These are phyloP conservation scores for Chlamydomonas applanata DNA, from an alignment of 139 green algal genomes.

Conservation along the genomic window DNA sequence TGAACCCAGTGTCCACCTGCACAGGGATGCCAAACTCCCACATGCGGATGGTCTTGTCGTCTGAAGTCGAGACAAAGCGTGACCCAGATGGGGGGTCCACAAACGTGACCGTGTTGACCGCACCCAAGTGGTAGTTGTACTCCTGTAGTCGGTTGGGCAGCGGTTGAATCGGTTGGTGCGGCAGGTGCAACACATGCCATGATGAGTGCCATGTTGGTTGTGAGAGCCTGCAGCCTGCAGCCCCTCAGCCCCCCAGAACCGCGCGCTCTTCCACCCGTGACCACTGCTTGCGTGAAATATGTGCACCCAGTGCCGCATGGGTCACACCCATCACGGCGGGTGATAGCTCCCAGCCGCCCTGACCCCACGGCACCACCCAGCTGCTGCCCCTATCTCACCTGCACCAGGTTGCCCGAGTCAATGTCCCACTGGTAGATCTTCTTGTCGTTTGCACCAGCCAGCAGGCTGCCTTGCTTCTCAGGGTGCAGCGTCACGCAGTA, in stretches of 20 bases:
- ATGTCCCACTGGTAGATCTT: slow-evolving; percentile 95
- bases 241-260: too few species aligned
- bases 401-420: slow-evolving; percentile 78
- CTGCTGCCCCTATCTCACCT: slow-evolving; percentile 36
- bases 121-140: slow-evolving; percentile 96
- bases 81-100: slow-evolving; percentile 77
- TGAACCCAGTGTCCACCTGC: slow-evolving; percentile 43
- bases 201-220: too few species aligned
- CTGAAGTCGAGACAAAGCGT: slow-evolving; percentile 81
- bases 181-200: too few species aligned
- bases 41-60: slow-evolving; percentile 97
- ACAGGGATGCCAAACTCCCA: slow-evolving; percentile 99
- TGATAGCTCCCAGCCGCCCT: not conserved
- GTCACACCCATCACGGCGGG: not conserved
- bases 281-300: too few species aligned
- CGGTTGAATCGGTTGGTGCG: too few species aligned
- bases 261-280: too few species aligned
- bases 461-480: slow-evolving; percentile 89
- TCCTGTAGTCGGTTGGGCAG: slow-evolving; percentile 70
- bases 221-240: too few species aligned
- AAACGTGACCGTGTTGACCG: slow-evolving; percentile 98
- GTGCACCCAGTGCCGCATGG: too few species aligned
- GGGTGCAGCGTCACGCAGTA: slow-evolving; percentile 93
- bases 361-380: not conserved
- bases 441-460: slow-evolving; percentile 91